Base-by-base conservation (phyloP, 2,329 filamentous ascomycete species). In the Colletotrichum orbiculare region DNA sequence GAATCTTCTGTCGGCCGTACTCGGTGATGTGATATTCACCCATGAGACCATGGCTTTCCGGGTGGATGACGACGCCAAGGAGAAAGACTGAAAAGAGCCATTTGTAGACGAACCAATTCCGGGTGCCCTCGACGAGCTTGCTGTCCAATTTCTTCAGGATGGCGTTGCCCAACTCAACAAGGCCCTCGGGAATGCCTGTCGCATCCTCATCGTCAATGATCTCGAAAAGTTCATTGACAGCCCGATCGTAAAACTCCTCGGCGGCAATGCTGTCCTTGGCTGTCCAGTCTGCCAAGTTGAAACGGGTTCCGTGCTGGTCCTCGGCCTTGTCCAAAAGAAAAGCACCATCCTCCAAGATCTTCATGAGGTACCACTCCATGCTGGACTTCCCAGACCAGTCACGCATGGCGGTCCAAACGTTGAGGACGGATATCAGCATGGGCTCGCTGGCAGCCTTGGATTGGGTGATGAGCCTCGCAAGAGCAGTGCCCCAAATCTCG, bases 301-400 rank as follows among this genome's bases (percentile, higher is more conserved):
- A 86, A 68, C 90, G 84, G 66, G 89, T 89, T 41, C 89, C 87
- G 67, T 91, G 85, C 71, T 93, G 91, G 73, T 94, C 91, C 76
- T 94, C 92, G 72, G 92, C 89, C 73, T 91, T 90, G 73, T 97
- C 94, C 71, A 97, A 83, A 62, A 98, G 83, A 74, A 97, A 97
- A 43, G 94, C 91, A 69, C 96, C 96, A 71, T 96, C 92, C 78
- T 97, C 93, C 38, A 99, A 86, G 66, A 96, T 93, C 75, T 96
- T 92, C 92, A 97, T 96, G 11, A 99, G 86, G 76, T 95, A 98
- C 79, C 93, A 91, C 79, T 97, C 94, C 83, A 99, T 89, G 69
- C 94, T 96, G 70, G 90, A 88, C 72, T 91, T 94, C 62, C 93
- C 93, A 45, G 93, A 91, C 94, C 95, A 98, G 76, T 94, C 90